Percentiles rank a stretch among this genome's conserved stretches.
These are phyloP conservation scores for Russula olivacea DNA, from an alignment of 768 basidiomycete genomes.

Conservation along the genomic window DNA sequence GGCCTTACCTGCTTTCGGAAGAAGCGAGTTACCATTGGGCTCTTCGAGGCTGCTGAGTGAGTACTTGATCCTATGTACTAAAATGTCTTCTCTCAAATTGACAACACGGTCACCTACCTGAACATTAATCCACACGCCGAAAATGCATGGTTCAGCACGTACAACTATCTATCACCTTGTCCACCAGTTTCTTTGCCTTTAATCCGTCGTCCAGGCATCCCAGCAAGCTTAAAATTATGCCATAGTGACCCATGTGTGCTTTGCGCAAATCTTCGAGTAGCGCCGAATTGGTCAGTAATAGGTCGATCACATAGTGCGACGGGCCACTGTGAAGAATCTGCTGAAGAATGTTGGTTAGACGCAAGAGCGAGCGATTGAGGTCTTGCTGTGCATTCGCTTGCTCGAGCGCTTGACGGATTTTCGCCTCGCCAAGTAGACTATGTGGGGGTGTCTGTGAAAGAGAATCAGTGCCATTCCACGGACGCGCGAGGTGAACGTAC, in stretches of 20 bases:
- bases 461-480: neutral
- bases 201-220: slow-evolving; percentile 89
- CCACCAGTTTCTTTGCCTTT: slow-evolving; percentile 83
- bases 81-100: slow-evolving; percentile 85
- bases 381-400: slow-evolving; percentile 78
- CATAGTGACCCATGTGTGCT: slow-evolving; percentile 89
- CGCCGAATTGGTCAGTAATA: slow-evolving; percentile 73
- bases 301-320: slow-evolving; percentile 75
- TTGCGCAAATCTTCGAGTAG: slow-evolving; percentile 83
- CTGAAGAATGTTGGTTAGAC: slow-evolving; percentile 78
- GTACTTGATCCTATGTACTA: slow-evolving; percentile 78
- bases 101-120: slow-evolving; percentile 79
- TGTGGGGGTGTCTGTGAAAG: slow-evolving; percentile 17
- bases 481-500: neutral
- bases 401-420: slow-evolving; percentile 59
- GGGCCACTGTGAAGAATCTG: slow-evolving; percentile 61
- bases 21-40: slow-evolving; percentile 42
- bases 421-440: slow-evolving; percentile 46
- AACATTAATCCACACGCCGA: neutral
- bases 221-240: slow-evolving; percentile 82
- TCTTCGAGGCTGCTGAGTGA: slow-evolving; percentile 70
- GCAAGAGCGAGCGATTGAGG: slow-evolving; percentile 62
- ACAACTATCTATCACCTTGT: slow-evolving; percentile 81
- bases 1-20: slow-evolving; percentile 66
- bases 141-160: slow-evolving; percentile 13